These are phyloP conservation scores for Ceratocystis lukuohia DNA, from an alignment of 2,329 filamentous ascomycete species.

Conservation along the genomic window DNA sequence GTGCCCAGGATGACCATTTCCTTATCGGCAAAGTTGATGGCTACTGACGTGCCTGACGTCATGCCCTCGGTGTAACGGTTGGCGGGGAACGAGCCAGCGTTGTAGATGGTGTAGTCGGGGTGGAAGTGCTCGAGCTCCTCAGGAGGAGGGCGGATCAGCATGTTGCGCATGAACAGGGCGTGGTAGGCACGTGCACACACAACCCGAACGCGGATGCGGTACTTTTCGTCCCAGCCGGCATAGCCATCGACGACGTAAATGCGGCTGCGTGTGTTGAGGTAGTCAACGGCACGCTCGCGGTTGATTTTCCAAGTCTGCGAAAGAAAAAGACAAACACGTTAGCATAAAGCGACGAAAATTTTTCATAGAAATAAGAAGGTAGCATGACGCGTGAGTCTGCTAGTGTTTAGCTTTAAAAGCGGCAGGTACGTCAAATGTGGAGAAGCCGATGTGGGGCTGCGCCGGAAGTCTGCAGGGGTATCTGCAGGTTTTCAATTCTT, in stretches of 20 bases:
- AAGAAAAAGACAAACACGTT: conserved; percentile 15
- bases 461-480: neutral
- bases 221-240: conserved; percentile 97
- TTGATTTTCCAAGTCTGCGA: conserved; percentile 96
- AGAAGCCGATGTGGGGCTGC: conserved; percentile 5
- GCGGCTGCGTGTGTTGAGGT: conserved; percentile 95
- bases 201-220: conserved; percentile 92
- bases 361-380: neutral
- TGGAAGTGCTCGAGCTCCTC: conserved; percentile 96
- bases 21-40: conserved; percentile 98
- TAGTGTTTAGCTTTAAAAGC: neutral
- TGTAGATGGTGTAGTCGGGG: conserved; percentile 99
- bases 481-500: neutral
- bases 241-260: conserved; percentile 98
- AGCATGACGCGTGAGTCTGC: neutral
- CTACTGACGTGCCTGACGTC: conserved; percentile 94
- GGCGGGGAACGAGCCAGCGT: conserved; percentile 93
- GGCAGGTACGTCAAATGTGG: conserved; percentile 17
- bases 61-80: conserved; percentile 97
- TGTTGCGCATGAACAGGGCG: conserved; percentile 99
- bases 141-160: conserved; percentile 86
- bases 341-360: neutral
- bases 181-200: conserved; percentile 99
- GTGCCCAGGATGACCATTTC: conserved; percentile 99
- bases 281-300: conserved; percentile 95